phyloP scores from a whole-genome alignment of 805 yeast species.

The Babjeviella inositovora region DNA sequence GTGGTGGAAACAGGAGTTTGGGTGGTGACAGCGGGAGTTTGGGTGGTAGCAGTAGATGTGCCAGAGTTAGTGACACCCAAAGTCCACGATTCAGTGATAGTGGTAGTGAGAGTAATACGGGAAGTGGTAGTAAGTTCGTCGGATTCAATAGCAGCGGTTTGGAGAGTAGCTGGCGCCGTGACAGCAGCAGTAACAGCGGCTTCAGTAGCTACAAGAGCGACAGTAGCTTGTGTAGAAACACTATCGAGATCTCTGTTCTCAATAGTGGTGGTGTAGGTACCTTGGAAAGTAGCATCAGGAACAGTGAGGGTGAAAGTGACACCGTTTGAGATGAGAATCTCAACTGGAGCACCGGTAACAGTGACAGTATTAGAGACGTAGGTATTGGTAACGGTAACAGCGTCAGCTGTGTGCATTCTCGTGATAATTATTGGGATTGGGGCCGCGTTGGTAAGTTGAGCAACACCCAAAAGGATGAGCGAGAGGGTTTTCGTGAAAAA shows the following conservation, averaged over 20 bases:
- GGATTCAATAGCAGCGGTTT: constrained; percentile 2
- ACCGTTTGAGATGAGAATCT: constrained; percentile 32
- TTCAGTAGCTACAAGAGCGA: constrained; percentile 6
- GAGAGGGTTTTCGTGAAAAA: no score
- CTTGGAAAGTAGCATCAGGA: constrained; percentile 16
- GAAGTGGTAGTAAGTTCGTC: constrained; percentile 5
- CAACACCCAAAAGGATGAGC: no score
- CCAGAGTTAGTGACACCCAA: no score
- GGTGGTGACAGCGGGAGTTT: constrained; percentile 3
- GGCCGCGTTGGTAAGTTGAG: constrained; percentile 11
- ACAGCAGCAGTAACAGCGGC: constrained; percentile 4
- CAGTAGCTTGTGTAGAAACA: constrained; percentile 7
- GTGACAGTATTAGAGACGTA: constrained; percentile 23
- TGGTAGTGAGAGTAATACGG: constrained; percentile 6
- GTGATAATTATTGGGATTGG: constrained; percentile 28
- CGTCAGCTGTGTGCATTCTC: constrained; percentile 36
- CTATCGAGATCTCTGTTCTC: constrained; percentile 3
- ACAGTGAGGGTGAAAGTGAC: constrained; percentile 31
- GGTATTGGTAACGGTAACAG: constrained; percentile 26
- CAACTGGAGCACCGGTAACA: constrained; percentile 32
- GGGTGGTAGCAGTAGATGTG: constrained; percentile 5
- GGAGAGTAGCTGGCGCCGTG: constrained; percentile 3
- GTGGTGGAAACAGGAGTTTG: constrained; percentile 3
- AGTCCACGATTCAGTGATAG: no score
- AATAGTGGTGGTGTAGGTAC: constrained; percentile 2